phyloP scores from a whole-genome alignment of 73 alveolate species.

The Breviolum minutum region DNA sequence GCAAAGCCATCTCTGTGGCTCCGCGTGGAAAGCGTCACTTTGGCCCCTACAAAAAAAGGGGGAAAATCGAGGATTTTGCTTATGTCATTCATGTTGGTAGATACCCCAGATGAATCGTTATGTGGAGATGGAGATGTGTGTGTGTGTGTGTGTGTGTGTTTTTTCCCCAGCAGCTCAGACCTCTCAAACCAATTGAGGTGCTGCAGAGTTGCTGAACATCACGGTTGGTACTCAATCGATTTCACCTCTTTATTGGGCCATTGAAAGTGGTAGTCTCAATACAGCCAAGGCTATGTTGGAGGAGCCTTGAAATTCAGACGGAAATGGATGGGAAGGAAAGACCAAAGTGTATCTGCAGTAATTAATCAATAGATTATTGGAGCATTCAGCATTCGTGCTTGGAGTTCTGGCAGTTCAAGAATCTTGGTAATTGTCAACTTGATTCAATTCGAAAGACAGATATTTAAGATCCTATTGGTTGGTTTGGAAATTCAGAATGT shows the following conservation, averaged over 20 bases:
- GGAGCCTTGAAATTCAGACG: neutral
- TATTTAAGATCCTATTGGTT: no score
- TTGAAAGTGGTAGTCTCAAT: slow-evolving; percentile 75
- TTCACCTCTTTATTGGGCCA: slow-evolving; percentile 92
- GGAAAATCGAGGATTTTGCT: no score
- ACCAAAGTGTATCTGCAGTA: neutral
- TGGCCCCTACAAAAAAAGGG: no score
- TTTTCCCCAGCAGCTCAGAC: neutral
- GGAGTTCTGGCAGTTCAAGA: neutral
- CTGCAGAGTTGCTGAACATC: slow-evolving; percentile 75
- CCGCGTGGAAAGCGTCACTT: slow-evolving; percentile 75
- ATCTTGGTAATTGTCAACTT: neutral
- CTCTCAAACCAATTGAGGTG: neutral
- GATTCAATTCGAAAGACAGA: no score
- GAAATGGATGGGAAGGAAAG: neutral
- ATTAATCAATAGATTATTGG: neutral
- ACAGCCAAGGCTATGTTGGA: slow-evolving; percentile 92
- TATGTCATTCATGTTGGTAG: no score
- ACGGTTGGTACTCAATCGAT: slow-evolving; percentile 72
- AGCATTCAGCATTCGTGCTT: neutral
- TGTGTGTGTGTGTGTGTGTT: neutral
- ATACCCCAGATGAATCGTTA: neutral
- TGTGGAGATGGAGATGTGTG: neutral
- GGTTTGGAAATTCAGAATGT: no score
- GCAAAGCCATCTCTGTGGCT: slow-evolving; percentile 57